These are phyloP conservation scores for Agaricus sinodeliciosus DNA, from an alignment of 768 basidiomycete genomes.

Conservation along the genomic window DNA sequence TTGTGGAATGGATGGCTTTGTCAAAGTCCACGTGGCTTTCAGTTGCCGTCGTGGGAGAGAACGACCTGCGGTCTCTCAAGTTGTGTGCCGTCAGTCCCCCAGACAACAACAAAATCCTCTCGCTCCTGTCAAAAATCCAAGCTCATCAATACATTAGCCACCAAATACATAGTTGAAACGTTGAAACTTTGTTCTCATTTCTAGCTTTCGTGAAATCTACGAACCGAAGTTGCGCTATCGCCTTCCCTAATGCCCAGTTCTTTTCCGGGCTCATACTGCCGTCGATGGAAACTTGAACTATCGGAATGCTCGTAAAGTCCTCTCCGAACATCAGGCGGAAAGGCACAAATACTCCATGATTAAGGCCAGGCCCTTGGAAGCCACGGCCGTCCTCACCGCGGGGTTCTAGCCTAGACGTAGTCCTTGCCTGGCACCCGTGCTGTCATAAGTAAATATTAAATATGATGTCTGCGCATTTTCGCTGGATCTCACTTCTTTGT, in stretches of 20 bases:
- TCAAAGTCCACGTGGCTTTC: conserved; percentile 50
- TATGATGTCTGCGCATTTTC: neutral
- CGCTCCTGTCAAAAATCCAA: conserved; percentile 34
- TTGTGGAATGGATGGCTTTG: conserved; percentile 49
- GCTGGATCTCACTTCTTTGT: conserved; percentile 36
- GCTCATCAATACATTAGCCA: conserved; percentile 11
- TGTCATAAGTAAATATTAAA: neutral
- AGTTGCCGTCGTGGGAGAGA: conserved; percentile 42
- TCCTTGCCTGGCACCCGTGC: conserved; percentile 25
- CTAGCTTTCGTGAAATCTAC: conserved; percentile 11
- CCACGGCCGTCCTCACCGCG: conserved; percentile 65
- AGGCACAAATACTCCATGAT: conserved; percentile 79
- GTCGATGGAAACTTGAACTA: conserved; percentile 68
- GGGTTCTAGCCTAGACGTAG: conserved; percentile 39
- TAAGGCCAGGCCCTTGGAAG: conserved; percentile 57
- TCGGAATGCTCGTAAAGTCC: conserved; percentile 51
- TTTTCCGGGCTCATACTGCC: conserved; percentile 47
- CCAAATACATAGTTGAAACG: neutral
- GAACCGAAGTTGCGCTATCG: conserved; percentile 51
- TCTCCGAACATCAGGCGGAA: conserved; percentile 76
- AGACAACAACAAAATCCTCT: conserved; percentile 61
- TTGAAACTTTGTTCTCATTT: neutral
- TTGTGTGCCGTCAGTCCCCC: conserved; percentile 71
- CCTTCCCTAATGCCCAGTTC: conserved; percentile 63
- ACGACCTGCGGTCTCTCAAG: conserved; percentile 45